Conservation (phyloP, 176 grass and related monocot species). For the Metroxylon sagu region DNA sequence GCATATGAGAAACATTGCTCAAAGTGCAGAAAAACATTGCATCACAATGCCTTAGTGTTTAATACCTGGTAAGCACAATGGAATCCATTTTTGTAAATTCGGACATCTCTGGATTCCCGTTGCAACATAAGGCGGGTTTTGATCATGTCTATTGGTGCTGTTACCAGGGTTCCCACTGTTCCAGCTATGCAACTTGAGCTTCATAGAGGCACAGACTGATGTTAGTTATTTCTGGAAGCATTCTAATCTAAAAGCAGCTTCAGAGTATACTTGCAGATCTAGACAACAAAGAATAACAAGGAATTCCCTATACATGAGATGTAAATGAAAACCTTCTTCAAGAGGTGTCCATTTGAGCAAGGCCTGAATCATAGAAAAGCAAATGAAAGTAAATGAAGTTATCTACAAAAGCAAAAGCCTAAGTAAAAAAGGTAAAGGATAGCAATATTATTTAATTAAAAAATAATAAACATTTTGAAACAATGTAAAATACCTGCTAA, state of each 20-base stretch:
- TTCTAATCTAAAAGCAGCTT: not conserved
- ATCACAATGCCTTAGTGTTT: not conserved
- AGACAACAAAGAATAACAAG: constrained; percentile 17
- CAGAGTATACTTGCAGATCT: constrained; percentile 14
- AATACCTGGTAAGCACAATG: constrained; percentile 91
- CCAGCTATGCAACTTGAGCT: constrained; percentile 94
- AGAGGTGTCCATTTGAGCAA: constrained; percentile 72
- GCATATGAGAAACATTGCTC: too few species aligned
- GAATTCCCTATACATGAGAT: constrained; percentile 83
- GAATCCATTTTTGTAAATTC: constrained; percentile 68
- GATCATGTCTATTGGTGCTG: constrained; percentile 83
- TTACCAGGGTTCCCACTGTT: constrained; percentile 65
- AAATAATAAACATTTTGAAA: not conserved
- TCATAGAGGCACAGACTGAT: constrained; percentile 28
- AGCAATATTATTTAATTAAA: not conserved
- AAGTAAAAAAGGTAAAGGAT: not conserved
- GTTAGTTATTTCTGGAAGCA: constrained; percentile 22
- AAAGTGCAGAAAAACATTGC: too few species aligned
- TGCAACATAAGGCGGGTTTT: constrained; percentile 98
- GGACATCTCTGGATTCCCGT: constrained; percentile 35
- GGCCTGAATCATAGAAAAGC: constrained; percentile 33
- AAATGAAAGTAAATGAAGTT: not conserved
- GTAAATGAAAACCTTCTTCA: constrained; percentile 78
- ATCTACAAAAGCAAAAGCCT: not conserved
- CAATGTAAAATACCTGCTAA: not conserved